These are phyloP conservation scores for Orbilia quercus DNA, from an alignment of 2,329 filamentous ascomycete species.

Conservation along the genomic window DNA sequence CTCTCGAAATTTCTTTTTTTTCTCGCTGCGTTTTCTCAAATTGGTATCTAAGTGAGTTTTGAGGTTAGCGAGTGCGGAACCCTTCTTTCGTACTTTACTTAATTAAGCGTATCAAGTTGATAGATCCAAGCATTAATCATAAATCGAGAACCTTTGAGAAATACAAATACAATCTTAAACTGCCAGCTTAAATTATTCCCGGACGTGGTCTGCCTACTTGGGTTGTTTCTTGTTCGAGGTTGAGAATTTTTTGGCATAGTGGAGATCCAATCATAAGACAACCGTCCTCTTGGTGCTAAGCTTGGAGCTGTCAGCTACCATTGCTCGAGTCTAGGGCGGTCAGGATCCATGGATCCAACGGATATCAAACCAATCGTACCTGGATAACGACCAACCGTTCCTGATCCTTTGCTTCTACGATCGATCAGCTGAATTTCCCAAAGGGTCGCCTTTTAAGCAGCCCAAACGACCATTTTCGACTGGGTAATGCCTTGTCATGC, in stretches of 20 bases:
- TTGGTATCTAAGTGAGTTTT: slow-evolving; percentile 14
- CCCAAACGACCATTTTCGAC: slow-evolving; percentile 40
- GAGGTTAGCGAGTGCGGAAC: slow-evolving; percentile 16
- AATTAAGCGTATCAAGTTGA: no score
- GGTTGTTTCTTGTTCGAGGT: no score
- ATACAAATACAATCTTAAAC: no score
- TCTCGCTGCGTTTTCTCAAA: slow-evolving; percentile 30
- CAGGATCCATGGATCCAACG: slow-evolving; percentile 34
- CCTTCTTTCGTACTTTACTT: neutral
- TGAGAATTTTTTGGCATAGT: no score
- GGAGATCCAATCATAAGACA: neutral
- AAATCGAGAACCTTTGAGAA: no score
- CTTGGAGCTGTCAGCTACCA: neutral
- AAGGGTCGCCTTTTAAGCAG: slow-evolving; percentile 27
- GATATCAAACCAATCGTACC: slow-evolving; percentile 39
- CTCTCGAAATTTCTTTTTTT: neutral
- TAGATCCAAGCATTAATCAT: no score
- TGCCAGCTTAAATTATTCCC: no score
- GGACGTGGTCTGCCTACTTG: no score
- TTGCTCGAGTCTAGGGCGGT: slow-evolving; percentile 9
- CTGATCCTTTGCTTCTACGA: slow-evolving; percentile 26
- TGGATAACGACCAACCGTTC: slow-evolving; percentile 34
- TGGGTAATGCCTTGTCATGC: slow-evolving; percentile 52
- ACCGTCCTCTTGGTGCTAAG: slow-evolving; percentile 1
- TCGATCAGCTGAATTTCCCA: slow-evolving; percentile 48